Conservation (phyloP, 2,329 filamentous ascomycete genomes). For the Arthrobotrys iridis region DNA sequence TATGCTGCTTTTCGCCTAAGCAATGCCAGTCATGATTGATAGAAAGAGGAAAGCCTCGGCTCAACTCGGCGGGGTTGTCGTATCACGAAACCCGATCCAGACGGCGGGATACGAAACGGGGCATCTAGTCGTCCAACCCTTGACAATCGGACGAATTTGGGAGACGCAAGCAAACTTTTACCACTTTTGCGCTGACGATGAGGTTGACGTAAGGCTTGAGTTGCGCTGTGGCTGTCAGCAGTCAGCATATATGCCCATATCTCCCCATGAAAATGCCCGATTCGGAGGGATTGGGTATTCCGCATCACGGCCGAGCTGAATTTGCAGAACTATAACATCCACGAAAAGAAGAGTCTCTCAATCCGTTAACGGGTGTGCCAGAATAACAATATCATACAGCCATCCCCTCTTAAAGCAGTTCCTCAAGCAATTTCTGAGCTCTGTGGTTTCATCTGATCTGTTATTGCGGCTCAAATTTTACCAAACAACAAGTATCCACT, state of each 20-base stretch:
- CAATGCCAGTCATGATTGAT: too few species aligned
- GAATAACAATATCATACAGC: too few species aligned
- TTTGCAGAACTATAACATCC: too few species aligned
- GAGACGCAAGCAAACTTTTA: background rate
- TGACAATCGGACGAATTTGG: background rate
- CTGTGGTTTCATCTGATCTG: too few species aligned
- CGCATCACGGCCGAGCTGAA: too few species aligned
- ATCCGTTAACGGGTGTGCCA: too few species aligned
- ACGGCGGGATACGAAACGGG: constrained; percentile 32
- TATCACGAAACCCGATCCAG: constrained; percentile 35
- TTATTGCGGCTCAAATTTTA: too few species aligned
- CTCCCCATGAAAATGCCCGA: background rate
- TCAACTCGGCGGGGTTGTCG: constrained; percentile 3
- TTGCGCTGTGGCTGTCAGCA: background rate
- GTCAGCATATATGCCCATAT: background rate
- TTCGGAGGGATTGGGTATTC: background rate
- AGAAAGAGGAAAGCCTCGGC: constrained; percentile 26
- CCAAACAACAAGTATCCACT: too few species aligned
- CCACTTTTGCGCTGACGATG: too few species aligned
- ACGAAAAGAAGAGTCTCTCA: too few species aligned
- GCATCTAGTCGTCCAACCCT: background rate
- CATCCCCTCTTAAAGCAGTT: too few species aligned
- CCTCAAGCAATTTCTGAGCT: too few species aligned
- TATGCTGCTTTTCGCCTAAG: background rate
- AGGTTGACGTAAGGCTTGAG: background rate